Conservation (phyloP, 2,329 filamentous ascomycete genomes). For the Didymella keratinophila region DNA sequence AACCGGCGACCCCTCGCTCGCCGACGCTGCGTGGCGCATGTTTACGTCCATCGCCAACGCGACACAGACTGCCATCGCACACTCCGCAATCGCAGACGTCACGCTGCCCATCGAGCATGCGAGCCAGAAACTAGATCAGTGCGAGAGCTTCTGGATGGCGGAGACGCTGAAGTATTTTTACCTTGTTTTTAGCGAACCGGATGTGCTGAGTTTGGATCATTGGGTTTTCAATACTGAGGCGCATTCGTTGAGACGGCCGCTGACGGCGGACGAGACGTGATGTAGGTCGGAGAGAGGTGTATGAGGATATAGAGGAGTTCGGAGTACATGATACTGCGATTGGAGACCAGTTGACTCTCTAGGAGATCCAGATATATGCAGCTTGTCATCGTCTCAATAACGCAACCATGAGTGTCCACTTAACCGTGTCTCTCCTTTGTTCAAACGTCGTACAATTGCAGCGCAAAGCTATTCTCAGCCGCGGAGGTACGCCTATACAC, state of each 20-base stretch:
- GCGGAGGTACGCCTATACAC: background rate
- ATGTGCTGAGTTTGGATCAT: slow-evolving; percentile 71
- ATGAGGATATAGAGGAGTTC: background rate
- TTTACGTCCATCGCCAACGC: slow-evolving; percentile 74
- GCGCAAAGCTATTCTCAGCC: background rate
- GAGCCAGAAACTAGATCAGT: slow-evolving; percentile 43
- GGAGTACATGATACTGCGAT: background rate
- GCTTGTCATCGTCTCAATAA: too few relatives aligned
- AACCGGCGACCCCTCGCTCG: slow-evolving; percentile 77
- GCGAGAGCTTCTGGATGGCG: slow-evolving; percentile 84
- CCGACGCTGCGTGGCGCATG: slow-evolving; percentile 88
- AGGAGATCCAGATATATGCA: too few relatives aligned
- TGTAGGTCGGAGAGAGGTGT: background rate
- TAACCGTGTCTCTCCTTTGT: too few relatives aligned
- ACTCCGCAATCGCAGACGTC: slow-evolving; percentile 75
- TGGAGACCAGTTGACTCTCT: background rate
- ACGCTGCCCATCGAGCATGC: slow-evolving; percentile 45
- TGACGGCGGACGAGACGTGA: slow-evolving; percentile 2
- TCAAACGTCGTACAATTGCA: too few relatives aligned
- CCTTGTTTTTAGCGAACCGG: slow-evolving; percentile 75
- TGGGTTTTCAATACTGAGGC: slow-evolving; percentile 69
- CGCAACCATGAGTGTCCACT: too few relatives aligned
- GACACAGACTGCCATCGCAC: slow-evolving; percentile 71
- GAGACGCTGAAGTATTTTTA: slow-evolving; percentile 96
- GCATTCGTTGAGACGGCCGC: slow-evolving; percentile 58